Percentiles rank a stretch among this genome's conserved stretches.
These are phyloP conservation scores for Neofusicoccum cordaticola DNA, from an alignment of 2,329 filamentous ascomycete species.

Conservation along the genomic window DNA sequence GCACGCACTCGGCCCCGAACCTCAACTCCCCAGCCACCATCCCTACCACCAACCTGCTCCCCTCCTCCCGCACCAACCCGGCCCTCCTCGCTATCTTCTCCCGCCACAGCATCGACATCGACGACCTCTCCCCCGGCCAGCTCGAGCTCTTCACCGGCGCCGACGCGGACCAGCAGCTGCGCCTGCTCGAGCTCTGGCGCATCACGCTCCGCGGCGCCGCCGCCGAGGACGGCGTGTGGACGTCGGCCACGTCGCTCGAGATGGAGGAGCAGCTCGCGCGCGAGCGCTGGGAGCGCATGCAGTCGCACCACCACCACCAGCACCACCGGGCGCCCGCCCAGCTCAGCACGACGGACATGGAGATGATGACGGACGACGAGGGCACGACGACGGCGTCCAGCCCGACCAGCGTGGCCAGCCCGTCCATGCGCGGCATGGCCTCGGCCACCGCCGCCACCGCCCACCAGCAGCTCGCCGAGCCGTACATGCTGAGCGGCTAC, in stretches of 20 bases:
- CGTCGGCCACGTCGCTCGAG: slow-evolving; percentile 52
- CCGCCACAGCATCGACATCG: slow-evolving; percentile 67
- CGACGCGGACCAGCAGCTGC: slow-evolving; percentile 66
- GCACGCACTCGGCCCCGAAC: slow-evolving; percentile 18
- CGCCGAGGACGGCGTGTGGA: slow-evolving; percentile 57
- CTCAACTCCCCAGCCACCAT: slow-evolving; percentile 19
- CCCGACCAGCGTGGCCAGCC: slow-evolving; percentile 1
- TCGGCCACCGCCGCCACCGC: too few relatives aligned
- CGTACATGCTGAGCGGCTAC: slow-evolving; percentile 83
- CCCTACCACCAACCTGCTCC: neutral
- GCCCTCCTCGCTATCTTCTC: slow-evolving; percentile 52
- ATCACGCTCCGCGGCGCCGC: slow-evolving; percentile 62
- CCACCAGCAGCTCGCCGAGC: slow-evolving; percentile 55
- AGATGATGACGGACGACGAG: slow-evolving; percentile 16
- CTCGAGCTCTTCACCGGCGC: slow-evolving; percentile 75
- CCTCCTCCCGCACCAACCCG: slow-evolving; percentile 44
- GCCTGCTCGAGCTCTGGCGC: slow-evolving; percentile 80
- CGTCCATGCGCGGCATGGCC: neutral
- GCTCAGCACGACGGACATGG: neutral
- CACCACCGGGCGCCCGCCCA: neutral
- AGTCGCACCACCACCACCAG: neutral
- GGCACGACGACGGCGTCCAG: neutral
- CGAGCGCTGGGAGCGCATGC: slow-evolving; percentile 57
- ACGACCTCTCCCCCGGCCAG: slow-evolving; percentile 69
- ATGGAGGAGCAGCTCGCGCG: slow-evolving; percentile 56